Percentiles rank a stretch among this genome's conserved stretches.
Conservation (phyloP, 495 filamentous ascomycete genomes). For the Platismatia glauca region DNA sequence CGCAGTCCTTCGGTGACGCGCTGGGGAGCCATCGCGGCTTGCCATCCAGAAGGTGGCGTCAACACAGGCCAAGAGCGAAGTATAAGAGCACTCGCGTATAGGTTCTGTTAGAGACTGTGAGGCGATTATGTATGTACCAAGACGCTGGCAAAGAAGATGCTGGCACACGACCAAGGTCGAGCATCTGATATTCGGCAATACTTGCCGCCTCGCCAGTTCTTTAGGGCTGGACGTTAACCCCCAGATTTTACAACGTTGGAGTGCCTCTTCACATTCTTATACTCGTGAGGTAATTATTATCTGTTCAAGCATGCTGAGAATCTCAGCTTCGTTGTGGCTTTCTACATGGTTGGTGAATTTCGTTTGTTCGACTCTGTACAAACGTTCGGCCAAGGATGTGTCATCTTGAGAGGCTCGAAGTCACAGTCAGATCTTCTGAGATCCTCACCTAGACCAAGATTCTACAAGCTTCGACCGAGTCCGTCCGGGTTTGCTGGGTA, state of each 20-base stretch:
- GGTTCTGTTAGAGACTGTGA: not conserved
- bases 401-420: not conserved
- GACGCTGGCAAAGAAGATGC: not conserved
- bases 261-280: not conserved
- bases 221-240: conserved; percentile 2
- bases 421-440: not conserved
- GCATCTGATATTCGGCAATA: not conserved
- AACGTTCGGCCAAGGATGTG: not conserved
- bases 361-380: not conserved
- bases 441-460: not conserved
- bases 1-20: conserved; percentile 17
- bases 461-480: not conserved
- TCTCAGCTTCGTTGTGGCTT: not conserved
- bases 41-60: conserved; percentile 17
- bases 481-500: not conserved
- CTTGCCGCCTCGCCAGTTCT: not conserved
- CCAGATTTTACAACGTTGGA: no score
- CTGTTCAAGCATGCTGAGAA: not conserved
- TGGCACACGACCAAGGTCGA: conserved; percentile 5
- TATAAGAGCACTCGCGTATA: not conserved
- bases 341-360: not conserved
- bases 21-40: conserved; percentile 22
- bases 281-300: no score
- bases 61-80: not conserved
- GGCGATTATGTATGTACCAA: not conserved